Base-by-base conservation (phyloP, 352 stramenopile genomes). In the Pythium guiyangense region DNA sequence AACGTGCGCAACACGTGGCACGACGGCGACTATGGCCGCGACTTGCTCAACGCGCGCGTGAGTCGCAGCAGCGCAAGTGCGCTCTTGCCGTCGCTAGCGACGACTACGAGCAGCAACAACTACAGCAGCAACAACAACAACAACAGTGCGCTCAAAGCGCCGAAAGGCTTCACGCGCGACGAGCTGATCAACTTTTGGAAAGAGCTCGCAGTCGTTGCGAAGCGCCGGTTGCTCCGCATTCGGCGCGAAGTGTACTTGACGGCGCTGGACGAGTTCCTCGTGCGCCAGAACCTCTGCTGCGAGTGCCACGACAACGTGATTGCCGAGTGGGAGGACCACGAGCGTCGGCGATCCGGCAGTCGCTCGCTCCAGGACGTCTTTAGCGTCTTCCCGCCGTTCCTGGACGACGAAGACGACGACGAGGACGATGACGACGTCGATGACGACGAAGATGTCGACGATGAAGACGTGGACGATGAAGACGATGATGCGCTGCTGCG, bases 261-360 rank as follows among this genome's bases (percentile, higher is more conserved):
- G 31, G 77, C 79, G 46, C 55, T 91, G 48, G 77, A 91, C 57
- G 71, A 87, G 64, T 91, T 86, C 57, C 67, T 91, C n/a, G 74
- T 91, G 62, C 66, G 70, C 15, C 77, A 87, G 54, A 88, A 91
- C 47, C 63, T 91, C 43, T 91, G 81, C 70, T 91, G 79, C 60
- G 81, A 91, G 66, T 91, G 81, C 56, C 81, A 91, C 62, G 81
- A 91, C 71, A 91, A 91, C 46, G 79, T 91, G 35, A 77, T 91
- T 34, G 77, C 78, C 51, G 81, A 91, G 67, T 91, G 81, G 81
- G 81, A 89, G 59, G 81, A 91, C 53, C 74, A 86, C 49, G 81
- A 91, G 52, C 73, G 73, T 22, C 77, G 73, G 53, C 81, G 81
- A 22, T 82, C 74, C 5, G 73, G 79, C 18, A 86, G 66, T 52